Evolutionary conservation across 1,284 basidiomycete species (phyloP), one percentile per base, ranked within the genome.

Genomic region (Leccinum subspadiceum): DNA sequence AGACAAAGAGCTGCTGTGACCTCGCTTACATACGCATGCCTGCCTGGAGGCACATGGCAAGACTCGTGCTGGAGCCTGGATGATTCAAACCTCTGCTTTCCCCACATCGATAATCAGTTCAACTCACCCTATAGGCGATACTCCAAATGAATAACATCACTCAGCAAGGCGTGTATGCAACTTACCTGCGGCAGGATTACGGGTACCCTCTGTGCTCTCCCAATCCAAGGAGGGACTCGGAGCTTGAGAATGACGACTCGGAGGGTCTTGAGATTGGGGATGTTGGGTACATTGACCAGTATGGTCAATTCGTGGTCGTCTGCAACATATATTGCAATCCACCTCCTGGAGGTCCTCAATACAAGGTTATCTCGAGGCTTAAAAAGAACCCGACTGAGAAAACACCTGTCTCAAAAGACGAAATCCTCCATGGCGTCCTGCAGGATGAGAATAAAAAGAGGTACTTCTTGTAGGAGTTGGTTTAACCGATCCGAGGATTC

Each of bases 171-270:
- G 9, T 54, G 9, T 64, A 64, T 5, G 62, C 54, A 31, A 37
- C 33, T 9, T 57, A 63, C n/a, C 50, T 61, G 26, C 44, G 39
- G 17, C 62, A 61, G n/a, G 15, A 17, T 26, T 8, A 3, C 1
- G 62, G 62, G 17, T 64, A 64, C 37, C 63, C 62, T 31, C 24
- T 63, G 41, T 39, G 59, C n/a, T 17, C 22, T 10, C 62, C 62
- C 5, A 49, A 29, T 7, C 58, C 62, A 26, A 15, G 44, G 24
- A 22, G 12, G 20, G 20, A 20, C 20, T 20, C 20, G 20, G 20
- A 20, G 20, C 20, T 2, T 26, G 26, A 29, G 26, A 3, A 29
- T 29, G 26, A 29, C 26, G 20, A 20, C 20, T 20, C 20, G 20
- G 26, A 0, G 0, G 62, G 62, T 1, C 46, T 62, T 5, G 55